Percentiles rank a stretch among this genome's conserved stretches.
Conservation (phyloP, 1,284 basidiomycete species). For the Porogramme epimiltina region DNA sequence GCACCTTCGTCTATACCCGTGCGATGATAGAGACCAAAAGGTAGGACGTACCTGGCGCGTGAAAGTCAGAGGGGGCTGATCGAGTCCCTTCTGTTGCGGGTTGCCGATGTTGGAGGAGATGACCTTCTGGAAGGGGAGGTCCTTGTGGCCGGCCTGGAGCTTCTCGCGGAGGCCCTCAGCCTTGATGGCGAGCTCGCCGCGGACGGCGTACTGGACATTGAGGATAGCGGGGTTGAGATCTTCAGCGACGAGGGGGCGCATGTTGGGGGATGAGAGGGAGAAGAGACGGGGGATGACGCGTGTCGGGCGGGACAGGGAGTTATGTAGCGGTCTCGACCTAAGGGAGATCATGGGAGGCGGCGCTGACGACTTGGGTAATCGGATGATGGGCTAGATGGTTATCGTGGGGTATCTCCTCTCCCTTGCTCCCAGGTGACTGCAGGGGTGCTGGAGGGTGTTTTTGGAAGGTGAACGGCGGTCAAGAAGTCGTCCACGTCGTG, state of each 20-base stretch:
- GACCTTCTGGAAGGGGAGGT: conserved; percentile 86
- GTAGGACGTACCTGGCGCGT: conserved; percentile 75
- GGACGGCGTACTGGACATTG: conserved; percentile 95
- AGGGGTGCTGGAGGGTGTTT: not conserved
- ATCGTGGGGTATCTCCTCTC: conserved; percentile 11
- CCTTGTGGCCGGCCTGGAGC: conserved; percentile 58
- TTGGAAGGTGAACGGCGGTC: not conserved
- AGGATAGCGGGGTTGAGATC: conserved; percentile 84
- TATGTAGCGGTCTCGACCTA: conserved; percentile 21
- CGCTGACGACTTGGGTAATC: conserved; percentile 2
- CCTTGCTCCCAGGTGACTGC: conserved; percentile 1
- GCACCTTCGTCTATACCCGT: not conserved
- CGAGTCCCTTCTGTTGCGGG: conserved; percentile 93
- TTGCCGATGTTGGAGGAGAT: conserved; percentile 98
- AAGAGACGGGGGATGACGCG: conserved; percentile 13
- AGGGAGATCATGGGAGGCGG: conserved; percentile 20
- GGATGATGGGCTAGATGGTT: conserved; percentile 14
- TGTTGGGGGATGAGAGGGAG: conserved; percentile 25
- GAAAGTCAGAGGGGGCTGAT: conserved; percentile 94
- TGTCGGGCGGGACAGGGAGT: conserved; percentile 15
- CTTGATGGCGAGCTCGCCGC: conserved; percentile 94
- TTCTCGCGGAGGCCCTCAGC: conserved; percentile 82
- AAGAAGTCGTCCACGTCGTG: conserved; percentile 15
- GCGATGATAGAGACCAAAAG: not conserved
- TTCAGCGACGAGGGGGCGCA: conserved; percentile 63